phyloP scores from a whole-genome alignment of 768 basidiomycete species.

The Kwoniella newhampshirensis region DNA sequence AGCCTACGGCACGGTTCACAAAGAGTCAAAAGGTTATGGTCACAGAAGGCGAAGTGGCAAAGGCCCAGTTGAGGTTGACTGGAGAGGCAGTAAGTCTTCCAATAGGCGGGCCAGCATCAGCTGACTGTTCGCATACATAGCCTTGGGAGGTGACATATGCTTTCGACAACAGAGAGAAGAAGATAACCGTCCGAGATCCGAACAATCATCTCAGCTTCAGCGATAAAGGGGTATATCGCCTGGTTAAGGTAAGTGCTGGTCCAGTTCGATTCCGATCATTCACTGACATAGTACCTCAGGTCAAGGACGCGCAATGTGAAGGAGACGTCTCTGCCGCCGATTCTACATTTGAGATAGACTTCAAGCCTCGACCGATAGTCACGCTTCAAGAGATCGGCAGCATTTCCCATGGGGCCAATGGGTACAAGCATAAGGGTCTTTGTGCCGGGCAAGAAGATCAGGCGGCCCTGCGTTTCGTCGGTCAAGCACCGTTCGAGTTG shows the following conservation, averaged over 20 bases:
- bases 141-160: conserved; percentile 81
- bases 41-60: conserved; percentile 70
- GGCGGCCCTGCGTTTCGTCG: conserved; percentile 81
- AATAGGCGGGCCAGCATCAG: not conserved
- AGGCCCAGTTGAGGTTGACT: conserved; percentile 78
- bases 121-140: conserved; percentile 55
- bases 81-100: conserved; percentile 73
- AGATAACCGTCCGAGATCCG: conserved; percentile 59
- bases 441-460: conserved; percentile 80
- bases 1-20: conserved; percentile 89
- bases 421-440: conserved; percentile 61
- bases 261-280: too few relatives aligned
- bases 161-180: conserved; percentile 58
- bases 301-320: conserved; percentile 80
- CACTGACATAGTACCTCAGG: conserved; percentile 55
- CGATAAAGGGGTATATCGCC: conserved; percentile 73
- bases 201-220: conserved; percentile 74
- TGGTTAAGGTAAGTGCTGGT: conserved; percentile 65
- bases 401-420: conserved; percentile 6
- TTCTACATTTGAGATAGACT: conserved; percentile 68
- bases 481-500: conserved; percentile 89
- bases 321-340: conserved; percentile 67
- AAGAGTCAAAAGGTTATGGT: conserved; percentile 65
- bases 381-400: conserved; percentile 55
- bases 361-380: conserved; percentile 76